Evolutionary conservation across 495 filamentous ascomycete species (phyloP).

Genomic region (Penicillium odoratum): DNA sequence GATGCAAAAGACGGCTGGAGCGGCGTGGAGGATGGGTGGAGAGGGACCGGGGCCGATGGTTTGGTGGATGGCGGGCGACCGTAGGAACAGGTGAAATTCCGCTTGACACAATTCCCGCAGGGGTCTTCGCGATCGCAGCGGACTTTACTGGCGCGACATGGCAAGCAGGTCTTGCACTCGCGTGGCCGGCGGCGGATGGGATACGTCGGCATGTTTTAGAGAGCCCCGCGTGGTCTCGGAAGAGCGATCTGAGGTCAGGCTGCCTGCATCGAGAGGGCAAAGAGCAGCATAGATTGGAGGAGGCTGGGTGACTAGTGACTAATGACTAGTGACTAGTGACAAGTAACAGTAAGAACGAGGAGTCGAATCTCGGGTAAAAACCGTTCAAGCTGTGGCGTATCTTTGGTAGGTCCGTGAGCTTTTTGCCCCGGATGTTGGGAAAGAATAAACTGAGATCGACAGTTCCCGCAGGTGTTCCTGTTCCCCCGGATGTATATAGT

Average conservation of each 20-base stretch:
- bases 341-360: conserved; percentile 7
- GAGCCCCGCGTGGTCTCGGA: conserved; percentile 16
- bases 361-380: conserved; percentile 7
- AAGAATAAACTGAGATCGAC: conserved; percentile 3
- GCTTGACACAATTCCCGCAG: conserved; percentile 72
- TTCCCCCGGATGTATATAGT: neutral
- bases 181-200: conserved; percentile 48
- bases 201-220: conserved; percentile 36
- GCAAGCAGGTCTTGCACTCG: conserved; percentile 50
- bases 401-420: conserved; percentile 10
- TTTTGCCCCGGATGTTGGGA: conserved; percentile 5
- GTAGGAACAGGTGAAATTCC: conserved; percentile 69
- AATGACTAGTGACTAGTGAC: neutral
- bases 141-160: conserved; percentile 51
- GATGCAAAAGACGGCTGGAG: conserved; percentile 22
- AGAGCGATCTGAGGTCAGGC: conserved; percentile 12
- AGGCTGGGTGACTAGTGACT: neutral
- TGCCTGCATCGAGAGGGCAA: conserved; percentile 20
- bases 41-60: conserved; percentile 14
- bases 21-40: conserved; percentile 22
- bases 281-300: conserved; percentile 19
- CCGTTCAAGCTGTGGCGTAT: conserved; percentile 1
- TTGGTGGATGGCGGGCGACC: conserved; percentile 56
- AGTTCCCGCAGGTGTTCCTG: neutral
- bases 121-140: conserved; percentile 74